Conservation (phyloP, 768 basidiomycete species). For the Hygrophorus pudorinus region DNA sequence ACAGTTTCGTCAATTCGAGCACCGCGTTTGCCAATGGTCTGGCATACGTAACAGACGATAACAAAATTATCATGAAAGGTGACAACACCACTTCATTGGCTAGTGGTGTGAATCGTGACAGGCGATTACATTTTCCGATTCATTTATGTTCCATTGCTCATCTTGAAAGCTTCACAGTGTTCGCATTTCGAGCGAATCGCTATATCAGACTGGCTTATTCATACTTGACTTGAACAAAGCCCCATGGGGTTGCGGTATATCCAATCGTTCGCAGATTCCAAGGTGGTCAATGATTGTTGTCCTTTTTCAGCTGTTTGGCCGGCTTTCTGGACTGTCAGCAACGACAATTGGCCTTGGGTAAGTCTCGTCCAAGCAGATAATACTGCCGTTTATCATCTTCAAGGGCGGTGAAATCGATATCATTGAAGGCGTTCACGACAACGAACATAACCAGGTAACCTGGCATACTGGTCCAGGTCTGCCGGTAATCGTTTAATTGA, state of each 20-base stretch:
- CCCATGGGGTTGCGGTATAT: slow-evolving; percentile 81
- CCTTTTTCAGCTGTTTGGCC: slow-evolving; percentile 64
- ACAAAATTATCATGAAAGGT: slow-evolving; percentile 65
- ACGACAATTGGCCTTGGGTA: slow-evolving; percentile 55
- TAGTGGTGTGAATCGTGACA: slow-evolving; percentile 46
- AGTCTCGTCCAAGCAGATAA: slow-evolving; percentile 14
- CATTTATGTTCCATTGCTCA: neutral
- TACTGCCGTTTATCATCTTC: slow-evolving; percentile 5
- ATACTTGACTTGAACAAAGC: slow-evolving; percentile 76
- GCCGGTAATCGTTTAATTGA: slow-evolving; percentile 6
- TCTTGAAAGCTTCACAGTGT: slow-evolving; percentile 39
- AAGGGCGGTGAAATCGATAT: slow-evolving; percentile 78
- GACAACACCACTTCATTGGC: slow-evolving; percentile 53
- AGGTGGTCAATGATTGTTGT: neutral
- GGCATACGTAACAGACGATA: slow-evolving; percentile 46
- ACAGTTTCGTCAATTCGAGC: slow-evolving; percentile 50
- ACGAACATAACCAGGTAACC: slow-evolving; percentile 76
- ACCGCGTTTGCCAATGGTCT: slow-evolving; percentile 45
- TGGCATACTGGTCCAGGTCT: slow-evolving; percentile 65
- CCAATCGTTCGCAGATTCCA: neutral
- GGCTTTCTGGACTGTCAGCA: slow-evolving; percentile 66
- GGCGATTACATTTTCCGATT: slow-evolving; percentile 27
- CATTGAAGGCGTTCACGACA: slow-evolving; percentile 78
- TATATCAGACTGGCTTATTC: slow-evolving; percentile 73
- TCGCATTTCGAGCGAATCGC: slow-evolving; percentile 55